Percentiles rank a stretch among this genome's conserved stretches.
These are phyloP conservation scores for carrot (Daucus carota) DNA, from an alignment of 129 eudicot genomes.

Conservation along the genomic window DH1_v3.0 NC_030382.2:30621001-30621500, in stretches of 20 bases:
- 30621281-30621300: neutral
- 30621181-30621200: neutral
- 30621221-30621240: neutral
- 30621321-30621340: neutral
- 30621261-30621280: neutral
- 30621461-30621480: neutral
- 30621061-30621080: slow-evolving; percentile 58
- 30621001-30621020: slow-evolving; percentile 55
- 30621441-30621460: neutral
- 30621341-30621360: slow-evolving; percentile 51
- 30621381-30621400: slow-evolving; percentile 88
- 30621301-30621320: neutral
- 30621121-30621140: slow-evolving; percentile 99
- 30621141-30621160: neutral
- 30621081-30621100: slow-evolving; percentile 85
- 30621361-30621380: slow-evolving; percentile 95
- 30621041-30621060: neutral
- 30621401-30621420: slow-evolving; percentile 72
- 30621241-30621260: neutral
- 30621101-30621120: slow-evolving; percentile 89
- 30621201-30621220: neutral
- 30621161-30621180: neutral
- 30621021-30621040: slow-evolving; percentile 90
- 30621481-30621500: neutral
- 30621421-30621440: slow-evolving; percentile 47